These are phyloP conservation scores for Patellifolia procumbens DNA, from an alignment of 179 eudicot species.

Conservation along the genomic window DNA sequence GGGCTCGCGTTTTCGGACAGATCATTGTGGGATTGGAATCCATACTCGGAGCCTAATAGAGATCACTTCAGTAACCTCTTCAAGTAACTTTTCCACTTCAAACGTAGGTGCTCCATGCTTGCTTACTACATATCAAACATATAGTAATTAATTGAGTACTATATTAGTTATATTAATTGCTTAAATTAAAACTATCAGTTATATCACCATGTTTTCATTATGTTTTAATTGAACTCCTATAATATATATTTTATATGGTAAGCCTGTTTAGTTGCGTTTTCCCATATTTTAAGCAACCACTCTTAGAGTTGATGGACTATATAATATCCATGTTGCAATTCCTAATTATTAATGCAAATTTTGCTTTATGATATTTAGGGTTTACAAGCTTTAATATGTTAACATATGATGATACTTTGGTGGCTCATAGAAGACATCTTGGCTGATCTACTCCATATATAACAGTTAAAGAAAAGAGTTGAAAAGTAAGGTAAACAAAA, in stretches of 20 bases:
- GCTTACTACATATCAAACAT: background rate
- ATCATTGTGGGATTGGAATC: slow-evolving; percentile 73
- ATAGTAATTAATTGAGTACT: background rate
- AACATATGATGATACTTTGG: background rate
- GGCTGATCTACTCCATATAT: too few species aligned
- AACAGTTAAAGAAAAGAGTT: too few species aligned
- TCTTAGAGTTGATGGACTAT: background rate
- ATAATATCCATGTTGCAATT: background rate
- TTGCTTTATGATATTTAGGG: background rate
- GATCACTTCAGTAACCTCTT: slow-evolving; percentile 40
- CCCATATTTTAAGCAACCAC: background rate
- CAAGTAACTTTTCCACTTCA: slow-evolving; percentile 24
- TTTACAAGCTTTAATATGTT: too few species aligned
- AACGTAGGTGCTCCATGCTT: background rate
- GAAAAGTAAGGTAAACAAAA: too few species aligned
- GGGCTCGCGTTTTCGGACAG: slow-evolving; percentile 35
- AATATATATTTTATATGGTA: background rate
- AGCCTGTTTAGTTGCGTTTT: background rate
- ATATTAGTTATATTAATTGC: background rate
- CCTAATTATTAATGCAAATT: too few species aligned
- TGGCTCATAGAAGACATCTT: too few species aligned
- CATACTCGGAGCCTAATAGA: slow-evolving; percentile 48
- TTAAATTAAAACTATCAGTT: background rate
- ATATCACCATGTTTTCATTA: background rate
- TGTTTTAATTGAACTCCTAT: background rate